Conservation (phyloP, 169 alveolate genomes). For the Haemoproteus tartakovskyi region DNA sequence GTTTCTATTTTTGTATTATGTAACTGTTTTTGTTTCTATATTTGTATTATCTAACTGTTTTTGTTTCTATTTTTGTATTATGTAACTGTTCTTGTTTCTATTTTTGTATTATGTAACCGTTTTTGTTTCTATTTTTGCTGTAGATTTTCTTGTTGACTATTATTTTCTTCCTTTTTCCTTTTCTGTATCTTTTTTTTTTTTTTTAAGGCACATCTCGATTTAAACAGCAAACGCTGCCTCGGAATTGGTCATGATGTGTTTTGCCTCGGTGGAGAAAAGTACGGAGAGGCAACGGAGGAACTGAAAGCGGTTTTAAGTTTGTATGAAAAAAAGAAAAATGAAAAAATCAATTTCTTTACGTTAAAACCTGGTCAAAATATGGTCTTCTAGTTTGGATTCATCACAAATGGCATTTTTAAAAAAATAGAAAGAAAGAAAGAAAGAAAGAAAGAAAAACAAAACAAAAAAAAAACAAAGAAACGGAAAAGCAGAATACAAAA, state of each 20-base stretch:
- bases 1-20: too few species aligned
- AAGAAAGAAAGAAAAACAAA: not conserved
- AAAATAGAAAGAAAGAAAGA: not conserved
- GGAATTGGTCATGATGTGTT: constrained; percentile 61
- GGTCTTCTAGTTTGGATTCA: not conserved
- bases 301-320: constrained; percentile 1
- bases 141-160: too few species aligned
- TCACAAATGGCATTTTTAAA: too few species aligned
- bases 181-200: not conserved
- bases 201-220: constrained; percentile 41
- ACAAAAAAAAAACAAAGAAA: not conserved
- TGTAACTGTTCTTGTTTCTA: too few species aligned
- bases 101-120: too few species aligned
- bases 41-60: not conserved
- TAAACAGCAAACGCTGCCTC: constrained; percentile 34
- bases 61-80: too few species aligned
- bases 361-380: constrained; percentile 60
- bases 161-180: not conserved
- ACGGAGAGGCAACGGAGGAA: constrained; percentile 50
- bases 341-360: constrained; percentile 46
- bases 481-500: not conserved
- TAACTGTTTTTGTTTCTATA: too few species aligned
- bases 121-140: not conserved
- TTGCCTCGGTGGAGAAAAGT: constrained; percentile 63
- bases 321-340: constrained; percentile 32